Conservation (phyloP, 345 rosid species). For the Camelina hispida region DNA sequence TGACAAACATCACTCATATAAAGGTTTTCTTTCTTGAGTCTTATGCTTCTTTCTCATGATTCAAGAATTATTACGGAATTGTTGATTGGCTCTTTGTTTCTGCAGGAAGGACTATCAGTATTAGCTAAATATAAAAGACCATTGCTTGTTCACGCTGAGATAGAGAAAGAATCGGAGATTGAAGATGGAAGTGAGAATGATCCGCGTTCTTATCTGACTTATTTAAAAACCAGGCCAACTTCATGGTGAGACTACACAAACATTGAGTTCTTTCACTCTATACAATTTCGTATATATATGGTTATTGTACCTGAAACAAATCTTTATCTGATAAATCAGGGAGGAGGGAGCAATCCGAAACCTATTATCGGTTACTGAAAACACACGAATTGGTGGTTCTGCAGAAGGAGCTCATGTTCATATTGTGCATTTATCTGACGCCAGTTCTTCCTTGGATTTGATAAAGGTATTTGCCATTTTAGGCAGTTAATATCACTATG, state of each 20-base stretch:
- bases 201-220: conserved; percentile 74
- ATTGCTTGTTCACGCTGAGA: conserved; percentile 93
- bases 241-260: conserved; percentile 59
- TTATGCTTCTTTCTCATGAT: conserved; percentile 8
- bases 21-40: conserved; percentile 56
- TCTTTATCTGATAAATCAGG: conserved; percentile 50
- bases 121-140: conserved; percentile 88
- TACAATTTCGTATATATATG: not conserved
- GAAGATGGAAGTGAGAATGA: conserved; percentile 49
- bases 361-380: conserved; percentile 67
- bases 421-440: conserved; percentile 90
- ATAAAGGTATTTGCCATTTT: conserved; percentile 57
- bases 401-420: conserved; percentile 97
- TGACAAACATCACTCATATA: conserved; percentile 85
- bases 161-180: conserved; percentile 53
- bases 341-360: conserved; percentile 88
- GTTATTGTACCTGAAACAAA: conserved; percentile 9
- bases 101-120: conserved; percentile 78
- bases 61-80: not conserved
- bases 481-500: not conserved
- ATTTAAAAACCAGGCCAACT: conserved; percentile 83
- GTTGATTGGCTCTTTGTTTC: conserved; percentile 31
- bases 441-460: conserved; percentile 74
- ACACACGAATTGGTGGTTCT: conserved; percentile 72
- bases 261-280: conserved; percentile 5